Conservation (phyloP, 495 filamentous ascomycete genomes). For the Hypoxylon intermedium region DNA sequence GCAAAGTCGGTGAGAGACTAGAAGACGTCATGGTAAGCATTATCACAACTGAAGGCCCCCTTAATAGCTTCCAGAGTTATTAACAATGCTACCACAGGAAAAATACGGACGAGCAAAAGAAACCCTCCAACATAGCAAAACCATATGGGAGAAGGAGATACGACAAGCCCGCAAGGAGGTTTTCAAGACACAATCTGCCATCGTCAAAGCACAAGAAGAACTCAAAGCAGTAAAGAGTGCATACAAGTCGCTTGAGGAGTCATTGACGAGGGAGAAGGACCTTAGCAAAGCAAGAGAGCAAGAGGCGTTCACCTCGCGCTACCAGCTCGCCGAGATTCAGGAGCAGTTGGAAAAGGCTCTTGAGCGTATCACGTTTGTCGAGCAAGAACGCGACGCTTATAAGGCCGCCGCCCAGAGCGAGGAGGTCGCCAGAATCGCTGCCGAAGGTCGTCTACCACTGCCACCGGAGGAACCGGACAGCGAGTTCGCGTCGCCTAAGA, state of each 20-base stretch:
- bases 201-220: slow-evolving; percentile 84
- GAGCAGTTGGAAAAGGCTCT: slow-evolving; percentile 73
- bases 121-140: slow-evolving; percentile 72
- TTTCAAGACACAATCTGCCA: slow-evolving; percentile 77
- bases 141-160: slow-evolving; percentile 85
- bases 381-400: slow-evolving; percentile 73
- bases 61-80: neutral
- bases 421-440: slow-evolving; percentile 66
- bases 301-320: slow-evolving; percentile 77
- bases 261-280: slow-evolving; percentile 56
- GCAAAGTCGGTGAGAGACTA: slow-evolving; percentile 76
- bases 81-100: slow-evolving; percentile 59
- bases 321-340: slow-evolving; percentile 73
- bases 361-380: slow-evolving; percentile 67
- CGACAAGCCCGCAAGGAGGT: slow-evolving; percentile 81
- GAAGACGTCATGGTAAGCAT: slow-evolving; percentile 73
- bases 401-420: slow-evolving; percentile 66
- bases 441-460: slow-evolving; percentile 68
- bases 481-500: slow-evolving; percentile 57
- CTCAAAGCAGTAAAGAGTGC: slow-evolving; percentile 70
- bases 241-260: slow-evolving; percentile 48
- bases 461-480: slow-evolving; percentile 53
- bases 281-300: slow-evolving; percentile 66
- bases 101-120: slow-evolving; percentile 78
- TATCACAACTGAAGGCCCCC: neutral